These are phyloP conservation scores for Sodiomyces alkalinus DNA, from an alignment of 2,329 filamentous ascomycete species.

Conservation along the genomic window DNA sequence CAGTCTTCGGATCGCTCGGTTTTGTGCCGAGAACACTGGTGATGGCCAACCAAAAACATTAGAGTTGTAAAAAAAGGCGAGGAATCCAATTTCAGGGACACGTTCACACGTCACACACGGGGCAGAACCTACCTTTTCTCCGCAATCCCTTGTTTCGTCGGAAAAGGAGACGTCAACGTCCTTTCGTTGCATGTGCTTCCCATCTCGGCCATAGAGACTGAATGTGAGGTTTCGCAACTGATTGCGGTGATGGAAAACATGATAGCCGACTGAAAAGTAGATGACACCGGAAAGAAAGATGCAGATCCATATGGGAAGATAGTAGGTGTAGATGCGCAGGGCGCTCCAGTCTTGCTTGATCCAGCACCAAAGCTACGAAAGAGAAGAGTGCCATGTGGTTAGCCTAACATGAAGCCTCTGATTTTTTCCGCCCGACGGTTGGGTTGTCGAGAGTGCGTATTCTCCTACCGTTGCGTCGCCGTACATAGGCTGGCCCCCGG, in stretches of 20 bases:
- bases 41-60: no score
- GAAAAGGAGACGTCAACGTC: conserved; percentile 14
- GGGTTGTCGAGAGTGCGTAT: background rate
- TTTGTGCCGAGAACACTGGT: no score
- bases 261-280: conserved; percentile 41
- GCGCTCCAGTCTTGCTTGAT: conserved; percentile 37
- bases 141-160: conserved; percentile 11
- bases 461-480: conserved; percentile 39
- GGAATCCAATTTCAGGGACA: no score
- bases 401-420: no score
- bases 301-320: conserved; percentile 46
- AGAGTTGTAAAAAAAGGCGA: no score
- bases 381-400: no score
- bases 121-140: conserved; percentile 17
- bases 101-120: no score
- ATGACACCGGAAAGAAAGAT: conserved; percentile 38
- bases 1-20: conserved; percentile 18
- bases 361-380: conserved; percentile 49
- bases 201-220: conserved; percentile 24
- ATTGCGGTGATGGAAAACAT: conserved; percentile 44
- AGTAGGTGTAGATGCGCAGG: conserved; percentile 45
- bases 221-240: conserved; percentile 36
- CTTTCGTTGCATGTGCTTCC: no score
- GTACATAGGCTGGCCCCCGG: conserved; percentile 20
- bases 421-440: no score